A percentile compares a stretch with the other conserved stretches of the same genome.
These are phyloP conservation scores for Coniochaeta sp. DNA, from an alignment of 2,329 filamentous ascomycete species.

Conservation along the genomic window DNA sequence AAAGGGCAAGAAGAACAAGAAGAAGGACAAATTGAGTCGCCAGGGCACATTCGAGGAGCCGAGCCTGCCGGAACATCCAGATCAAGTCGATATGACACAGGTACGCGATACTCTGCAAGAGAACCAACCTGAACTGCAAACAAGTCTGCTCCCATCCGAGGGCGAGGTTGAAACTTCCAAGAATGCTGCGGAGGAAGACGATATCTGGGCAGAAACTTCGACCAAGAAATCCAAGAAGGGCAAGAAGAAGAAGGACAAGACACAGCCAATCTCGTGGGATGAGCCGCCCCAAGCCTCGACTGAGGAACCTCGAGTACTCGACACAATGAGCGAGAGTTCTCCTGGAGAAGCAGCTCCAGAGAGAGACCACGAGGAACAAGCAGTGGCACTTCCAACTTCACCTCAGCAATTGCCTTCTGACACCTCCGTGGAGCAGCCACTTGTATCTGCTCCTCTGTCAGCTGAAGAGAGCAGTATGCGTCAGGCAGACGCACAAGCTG, in stretches of 20 bases:
- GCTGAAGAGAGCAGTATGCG: not conserved
- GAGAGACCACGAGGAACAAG: not conserved
- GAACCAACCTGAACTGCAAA: not conserved
- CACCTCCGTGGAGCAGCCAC: too few species aligned
- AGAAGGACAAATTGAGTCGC: conserved; percentile 8
- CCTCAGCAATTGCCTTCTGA: not conserved
- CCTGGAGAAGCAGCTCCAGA: not conserved
- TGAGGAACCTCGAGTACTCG: not conserved
- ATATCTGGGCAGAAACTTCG: not conserved
- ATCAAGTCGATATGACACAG: not conserved
- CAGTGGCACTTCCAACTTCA: not conserved
- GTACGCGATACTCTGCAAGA: not conserved
- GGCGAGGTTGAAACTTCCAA: not conserved
- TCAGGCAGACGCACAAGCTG: not conserved
- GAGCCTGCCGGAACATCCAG: not conserved
- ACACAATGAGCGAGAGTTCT: not conserved
- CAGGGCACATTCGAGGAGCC: not conserved
- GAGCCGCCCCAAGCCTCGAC: not conserved
- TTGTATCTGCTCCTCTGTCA: not conserved
- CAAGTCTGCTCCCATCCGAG: not conserved
- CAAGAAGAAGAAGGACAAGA: conserved; percentile 25
- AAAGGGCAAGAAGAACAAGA: conserved; percentile 12
- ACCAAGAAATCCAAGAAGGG: conserved; percentile 13
- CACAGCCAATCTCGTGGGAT: not conserved
- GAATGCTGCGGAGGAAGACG: not conserved